Conservation (phyloP, 1,284 basidiomycete species). For the Cystobasidium slooffiae region DNA sequence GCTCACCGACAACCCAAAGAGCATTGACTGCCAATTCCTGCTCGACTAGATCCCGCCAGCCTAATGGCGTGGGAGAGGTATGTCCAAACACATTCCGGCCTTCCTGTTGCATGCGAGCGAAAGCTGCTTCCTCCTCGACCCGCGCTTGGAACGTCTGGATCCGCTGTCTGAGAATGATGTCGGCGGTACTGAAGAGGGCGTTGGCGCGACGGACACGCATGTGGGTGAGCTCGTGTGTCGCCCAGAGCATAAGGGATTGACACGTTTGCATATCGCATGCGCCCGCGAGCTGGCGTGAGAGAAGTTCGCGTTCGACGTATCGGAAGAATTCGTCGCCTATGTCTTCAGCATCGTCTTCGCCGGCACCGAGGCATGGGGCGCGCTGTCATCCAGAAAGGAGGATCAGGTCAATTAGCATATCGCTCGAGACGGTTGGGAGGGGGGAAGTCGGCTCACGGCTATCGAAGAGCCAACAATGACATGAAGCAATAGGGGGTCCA, state of each 20-base stretch:
- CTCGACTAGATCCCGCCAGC: conserved; percentile 37
- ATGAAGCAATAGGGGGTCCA: conserved; percentile 22
- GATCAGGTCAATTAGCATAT: not conserved
- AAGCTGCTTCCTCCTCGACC: conserved; percentile 3
- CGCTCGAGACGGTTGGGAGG: not conserved
- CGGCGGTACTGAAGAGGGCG: conserved; percentile 24
- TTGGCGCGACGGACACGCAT: conserved; percentile 30
- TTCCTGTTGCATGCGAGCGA: not conserved
- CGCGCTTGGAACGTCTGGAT: conserved; percentile 13
- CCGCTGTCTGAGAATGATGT: conserved; percentile 30
- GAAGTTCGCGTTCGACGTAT: conserved; percentile 26
- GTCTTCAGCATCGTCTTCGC: conserved; percentile 26
- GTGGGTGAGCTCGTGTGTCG: conserved; percentile 36
- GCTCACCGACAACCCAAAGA: conserved; percentile 35
- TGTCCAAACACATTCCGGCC: not conserved
- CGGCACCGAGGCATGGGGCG: conserved; percentile 32
- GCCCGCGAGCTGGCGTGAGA: conserved; percentile 6
- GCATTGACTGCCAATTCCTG: conserved; percentile 40
- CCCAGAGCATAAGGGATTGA: conserved; percentile 42
- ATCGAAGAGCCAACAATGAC: conserved; percentile 42
- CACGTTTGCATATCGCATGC: conserved; percentile 8
- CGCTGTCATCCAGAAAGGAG: not conserved
- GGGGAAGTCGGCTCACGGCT: conserved; percentile 13
- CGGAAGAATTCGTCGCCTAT: conserved; percentile 36
- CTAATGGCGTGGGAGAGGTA: not conserved